phyloP scores from a whole-genome alignment of 345 rosid genomes.

The Bruguiera gymnorhiza region DNA sequence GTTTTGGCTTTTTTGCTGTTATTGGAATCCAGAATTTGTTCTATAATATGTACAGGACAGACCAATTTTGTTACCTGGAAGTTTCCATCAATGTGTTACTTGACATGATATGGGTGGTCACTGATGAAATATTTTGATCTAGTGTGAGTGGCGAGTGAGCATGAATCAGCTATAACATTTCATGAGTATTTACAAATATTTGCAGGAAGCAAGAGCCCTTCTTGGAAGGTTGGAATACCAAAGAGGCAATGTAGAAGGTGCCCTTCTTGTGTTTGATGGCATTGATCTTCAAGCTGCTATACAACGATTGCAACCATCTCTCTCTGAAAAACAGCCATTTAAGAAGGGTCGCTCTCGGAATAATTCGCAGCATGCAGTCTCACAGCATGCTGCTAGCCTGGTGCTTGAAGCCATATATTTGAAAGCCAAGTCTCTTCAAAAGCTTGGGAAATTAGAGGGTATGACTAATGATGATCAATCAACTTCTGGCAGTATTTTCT shows the following conservation, averaged over 20 bases:
- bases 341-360: slow-evolving; percentile 50
- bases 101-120: background rate
- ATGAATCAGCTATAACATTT: slow-evolving; percentile 8
- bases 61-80: too few relatives aligned
- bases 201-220: slow-evolving; percentile 94
- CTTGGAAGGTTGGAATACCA: slow-evolving; percentile 92
- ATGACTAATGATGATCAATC: slow-evolving; percentile 10
- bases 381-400: slow-evolving; percentile 82
- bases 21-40: too few relatives aligned
- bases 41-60: too few relatives aligned
- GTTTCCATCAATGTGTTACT: too few relatives aligned
- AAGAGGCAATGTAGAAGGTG: slow-evolving; percentile 89
- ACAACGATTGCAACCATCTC: slow-evolving; percentile 57
- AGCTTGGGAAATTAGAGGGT: slow-evolving; percentile 78
- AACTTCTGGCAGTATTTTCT: background rate
- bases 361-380: slow-evolving; percentile 44
- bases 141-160: background rate
- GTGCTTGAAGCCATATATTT: slow-evolving; percentile 87
- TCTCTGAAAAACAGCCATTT: slow-evolving; percentile 47
- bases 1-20: too few relatives aligned
- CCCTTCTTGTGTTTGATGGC: slow-evolving; percentile 90
- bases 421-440: slow-evolving; percentile 91
- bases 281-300: slow-evolving; percentile 90
- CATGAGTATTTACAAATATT: slow-evolving; percentile 13
- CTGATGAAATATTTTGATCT: background rate